Evolutionary conservation across 2,329 filamentous ascomycete genomes (phyloP).

Genomic region (Beauveria pseudobassiana): DNA sequence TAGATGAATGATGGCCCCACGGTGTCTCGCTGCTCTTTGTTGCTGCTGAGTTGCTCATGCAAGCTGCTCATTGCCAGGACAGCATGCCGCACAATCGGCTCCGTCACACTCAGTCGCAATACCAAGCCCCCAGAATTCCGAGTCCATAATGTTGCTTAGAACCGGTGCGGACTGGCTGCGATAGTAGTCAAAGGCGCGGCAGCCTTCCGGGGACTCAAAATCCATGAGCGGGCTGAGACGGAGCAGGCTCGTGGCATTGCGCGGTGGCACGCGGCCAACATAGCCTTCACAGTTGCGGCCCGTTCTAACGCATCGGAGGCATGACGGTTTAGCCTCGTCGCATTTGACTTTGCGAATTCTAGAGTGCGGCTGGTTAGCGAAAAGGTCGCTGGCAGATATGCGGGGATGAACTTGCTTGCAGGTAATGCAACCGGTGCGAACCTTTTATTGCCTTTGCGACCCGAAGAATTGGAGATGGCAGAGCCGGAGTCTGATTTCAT

Average conservation of each 20-base stretch:
- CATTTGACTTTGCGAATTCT: constrained; percentile 51
- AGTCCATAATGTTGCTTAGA: constrained; percentile 35
- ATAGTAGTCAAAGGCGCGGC: constrained; percentile 27
- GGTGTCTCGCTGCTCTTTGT: constrained; percentile 11
- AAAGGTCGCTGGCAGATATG: not conserved
- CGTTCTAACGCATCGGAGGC: constrained; percentile 45
- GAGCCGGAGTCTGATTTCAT: not conserved
- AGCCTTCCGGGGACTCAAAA: constrained; percentile 17
- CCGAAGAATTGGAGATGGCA: constrained; percentile 15
- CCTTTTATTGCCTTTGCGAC: constrained; percentile 38
- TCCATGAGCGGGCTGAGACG: constrained; percentile 14
- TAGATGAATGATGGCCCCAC: constrained; percentile 18
- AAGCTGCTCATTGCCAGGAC: constrained; percentile 42
- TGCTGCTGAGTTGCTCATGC: constrained; percentile 28
- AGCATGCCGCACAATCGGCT: constrained; percentile 41
- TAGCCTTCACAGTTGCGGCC: constrained; percentile 53
- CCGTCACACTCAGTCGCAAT: constrained; percentile 35
- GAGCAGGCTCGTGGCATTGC: constrained; percentile 10
- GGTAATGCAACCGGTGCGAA: constrained; percentile 44
- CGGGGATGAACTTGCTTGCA: constrained; percentile 40
- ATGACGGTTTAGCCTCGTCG: constrained; percentile 46
- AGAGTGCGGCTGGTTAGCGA: not conserved
- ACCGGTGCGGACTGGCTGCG: constrained; percentile 29
- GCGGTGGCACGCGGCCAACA: constrained; percentile 16
- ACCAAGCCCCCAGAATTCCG: constrained; percentile 38